Percentiles rank a stretch among this genome's conserved stretches.
Evolutionary conservation across 2,329 filamentous ascomycete genomes (phyloP).

Genomic region (Scytalidium sp.): DNA sequence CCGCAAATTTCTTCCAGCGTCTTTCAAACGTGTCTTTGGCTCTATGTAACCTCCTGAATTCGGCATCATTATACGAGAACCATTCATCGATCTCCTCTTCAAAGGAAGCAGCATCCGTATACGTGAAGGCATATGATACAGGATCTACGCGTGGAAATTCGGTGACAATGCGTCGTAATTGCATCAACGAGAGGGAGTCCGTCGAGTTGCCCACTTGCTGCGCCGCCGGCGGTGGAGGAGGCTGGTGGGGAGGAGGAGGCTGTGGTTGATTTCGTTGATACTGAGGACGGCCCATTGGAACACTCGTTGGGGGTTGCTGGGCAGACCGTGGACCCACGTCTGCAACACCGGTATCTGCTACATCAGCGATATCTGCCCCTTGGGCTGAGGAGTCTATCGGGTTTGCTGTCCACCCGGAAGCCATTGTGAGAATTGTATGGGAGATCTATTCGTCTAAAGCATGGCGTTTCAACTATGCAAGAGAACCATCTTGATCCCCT

Average conservation of each 20-base stretch:
- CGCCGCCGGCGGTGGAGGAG: constrained; percentile 26
- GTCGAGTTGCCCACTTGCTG: constrained; percentile 37
- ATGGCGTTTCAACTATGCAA: neutral
- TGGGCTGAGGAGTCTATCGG: constrained; percentile 8
- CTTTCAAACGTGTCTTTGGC: constrained; percentile 75
- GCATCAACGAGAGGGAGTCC: constrained; percentile 73
- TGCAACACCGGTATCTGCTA: constrained; percentile 39
- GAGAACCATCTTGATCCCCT: too few species aligned
- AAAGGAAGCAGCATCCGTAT: constrained; percentile 69
- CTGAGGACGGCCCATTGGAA: constrained; percentile 25
- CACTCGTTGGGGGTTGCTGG: constrained; percentile 9
- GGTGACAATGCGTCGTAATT: constrained; percentile 69
- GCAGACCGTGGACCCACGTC: constrained; percentile 28
- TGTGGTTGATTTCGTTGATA: constrained; percentile 35
- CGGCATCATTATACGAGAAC: constrained; percentile 89
- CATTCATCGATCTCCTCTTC: constrained; percentile 94
- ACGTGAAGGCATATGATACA: constrained; percentile 80
- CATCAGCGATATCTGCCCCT: constrained; percentile 28
- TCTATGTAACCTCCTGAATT: constrained; percentile 74
- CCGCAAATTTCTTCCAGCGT: constrained; percentile 61
- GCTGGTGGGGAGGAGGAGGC: constrained; percentile 30
- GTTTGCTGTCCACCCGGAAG: constrained; percentile 23
- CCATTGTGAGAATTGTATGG: constrained; percentile 13
- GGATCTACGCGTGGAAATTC: constrained; percentile 70
- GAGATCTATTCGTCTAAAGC: neutral